A percentile compares a stretch with the other conserved stretches of the same genome.
phyloP scores from a whole-genome alignment of 176 grass and related monocot species.

The Dendrocalamus sinicus region DNA sequence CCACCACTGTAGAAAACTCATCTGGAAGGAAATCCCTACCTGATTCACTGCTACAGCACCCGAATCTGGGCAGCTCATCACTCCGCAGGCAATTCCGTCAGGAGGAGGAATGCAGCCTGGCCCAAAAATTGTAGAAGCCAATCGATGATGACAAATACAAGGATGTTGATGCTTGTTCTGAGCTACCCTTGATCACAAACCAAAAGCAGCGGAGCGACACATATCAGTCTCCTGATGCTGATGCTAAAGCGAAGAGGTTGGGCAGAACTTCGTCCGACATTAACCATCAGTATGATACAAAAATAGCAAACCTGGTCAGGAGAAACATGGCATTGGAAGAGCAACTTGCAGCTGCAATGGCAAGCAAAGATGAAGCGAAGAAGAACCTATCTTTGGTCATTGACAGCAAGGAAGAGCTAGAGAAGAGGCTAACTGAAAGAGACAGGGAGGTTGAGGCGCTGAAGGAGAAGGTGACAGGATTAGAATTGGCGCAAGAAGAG shows the following conservation, averaged over 20 bases:
- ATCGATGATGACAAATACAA: too few species aligned
- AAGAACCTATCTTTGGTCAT: slow-evolving; percentile 72
- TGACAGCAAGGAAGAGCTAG: slow-evolving; percentile 66
- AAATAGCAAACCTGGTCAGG: slow-evolving; percentile 57
- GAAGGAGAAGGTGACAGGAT: slow-evolving; percentile 72
- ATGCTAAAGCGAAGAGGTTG: slow-evolving; percentile 55
- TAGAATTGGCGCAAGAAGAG: slow-evolving; percentile 92
- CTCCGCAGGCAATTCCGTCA: too few species aligned
- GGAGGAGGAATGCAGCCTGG: too few species aligned
- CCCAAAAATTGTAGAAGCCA: too few species aligned
- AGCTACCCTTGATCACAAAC: slow-evolving; percentile 42
- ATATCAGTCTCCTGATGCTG: slow-evolving; percentile 44
- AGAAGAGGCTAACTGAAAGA: slow-evolving; percentile 70
- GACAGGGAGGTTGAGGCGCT: slow-evolving; percentile 65
- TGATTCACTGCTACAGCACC: too few species aligned
- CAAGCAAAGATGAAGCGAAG: slow-evolving; percentile 69
- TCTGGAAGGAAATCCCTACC: too few species aligned
- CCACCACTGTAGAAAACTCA: too few species aligned
- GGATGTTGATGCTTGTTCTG: too few species aligned
- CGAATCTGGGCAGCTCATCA: too few species aligned
- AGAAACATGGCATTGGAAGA: slow-evolving; percentile 68
- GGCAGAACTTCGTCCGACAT: slow-evolving; percentile 62
- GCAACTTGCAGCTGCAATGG: slow-evolving; percentile 52
- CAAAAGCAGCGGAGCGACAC: slow-evolving; percentile 25
- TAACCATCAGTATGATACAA: slow-evolving; percentile 66